Conservation (phyloP, 768 basidiomycete genomes). For the Auriscalpium orientale region DNA sequence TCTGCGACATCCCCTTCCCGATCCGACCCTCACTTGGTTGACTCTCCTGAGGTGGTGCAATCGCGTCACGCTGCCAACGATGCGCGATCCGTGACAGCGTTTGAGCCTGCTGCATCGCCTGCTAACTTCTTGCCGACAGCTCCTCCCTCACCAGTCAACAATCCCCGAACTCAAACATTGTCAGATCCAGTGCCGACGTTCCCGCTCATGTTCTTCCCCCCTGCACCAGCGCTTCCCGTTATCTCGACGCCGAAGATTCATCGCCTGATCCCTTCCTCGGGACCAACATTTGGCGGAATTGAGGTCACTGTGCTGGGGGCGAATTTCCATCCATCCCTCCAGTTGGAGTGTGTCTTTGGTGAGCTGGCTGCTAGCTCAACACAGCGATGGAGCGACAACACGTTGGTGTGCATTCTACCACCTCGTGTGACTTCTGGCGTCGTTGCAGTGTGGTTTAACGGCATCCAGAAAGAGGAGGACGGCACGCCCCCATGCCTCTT, state of each 20-base stretch:
- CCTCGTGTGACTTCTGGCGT: conserved; percentile 75
- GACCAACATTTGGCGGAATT: conserved; percentile 87
- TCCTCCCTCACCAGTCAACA: conserved; percentile 14
- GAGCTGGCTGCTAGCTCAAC: conserved; percentile 75
- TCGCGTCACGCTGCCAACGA: not conserved
- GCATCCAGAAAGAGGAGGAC: conserved; percentile 55
- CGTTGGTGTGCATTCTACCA: conserved; percentile 85
- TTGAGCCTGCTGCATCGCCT: conserved; percentile 7
- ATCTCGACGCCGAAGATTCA: conserved; percentile 68
- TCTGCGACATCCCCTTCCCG: conserved; percentile 3
- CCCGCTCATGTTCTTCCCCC: conserved; percentile 46
- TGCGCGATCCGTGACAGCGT: not conserved
- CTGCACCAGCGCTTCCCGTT: conserved; percentile 38
- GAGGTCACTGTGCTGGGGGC: conserved; percentile 91
- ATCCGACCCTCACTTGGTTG: conserved; percentile 1
- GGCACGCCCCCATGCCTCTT: conserved; percentile 57
- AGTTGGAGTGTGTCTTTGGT: conserved; percentile 80
- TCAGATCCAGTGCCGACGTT: conserved; percentile 9
- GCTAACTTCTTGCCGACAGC: conserved; percentile 16
- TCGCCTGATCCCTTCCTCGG: conserved; percentile 74
- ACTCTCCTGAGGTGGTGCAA: not conserved
- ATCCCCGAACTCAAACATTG: conserved; percentile 8
- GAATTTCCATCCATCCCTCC: conserved; percentile 73
- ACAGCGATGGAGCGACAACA: conserved; percentile 88
- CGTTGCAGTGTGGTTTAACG: conserved; percentile 86